phyloP scores from a whole-genome alignment of 805 yeast genomes.

The Ogataea methylovora region DNA sequence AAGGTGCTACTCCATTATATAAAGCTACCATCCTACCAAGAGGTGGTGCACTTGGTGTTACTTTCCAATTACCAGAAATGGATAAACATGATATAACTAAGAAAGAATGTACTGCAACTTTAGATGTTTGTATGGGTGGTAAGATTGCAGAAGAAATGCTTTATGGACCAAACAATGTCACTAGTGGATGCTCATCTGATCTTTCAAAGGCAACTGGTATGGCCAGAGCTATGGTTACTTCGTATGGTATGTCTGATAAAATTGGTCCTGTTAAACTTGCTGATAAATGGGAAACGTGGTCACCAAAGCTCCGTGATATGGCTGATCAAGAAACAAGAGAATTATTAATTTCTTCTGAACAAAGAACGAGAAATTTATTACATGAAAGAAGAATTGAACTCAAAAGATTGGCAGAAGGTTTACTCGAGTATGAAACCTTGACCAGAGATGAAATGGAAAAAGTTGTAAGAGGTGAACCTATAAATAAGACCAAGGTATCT shows the following conservation, averaged over 20 bases:
- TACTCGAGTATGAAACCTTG: slow-evolving; percentile 91
- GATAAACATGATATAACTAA: slow-evolving; percentile 92
- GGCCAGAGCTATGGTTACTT: slow-evolving; percentile 95
- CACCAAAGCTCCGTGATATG: slow-evolving; percentile 74
- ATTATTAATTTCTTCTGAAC: slow-evolving; percentile 66
- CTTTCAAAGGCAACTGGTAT: slow-evolving; percentile 82
- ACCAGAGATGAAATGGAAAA: slow-evolving; percentile 86
- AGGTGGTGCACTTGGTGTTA: slow-evolving; percentile 93
- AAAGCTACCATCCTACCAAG: slow-evolving; percentile 96
- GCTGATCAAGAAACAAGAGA: slow-evolving; percentile 91
- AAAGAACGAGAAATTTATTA: slow-evolving; percentile 67
- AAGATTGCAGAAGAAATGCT: slow-evolving; percentile 92
- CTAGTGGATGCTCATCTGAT: slow-evolving; percentile 93
- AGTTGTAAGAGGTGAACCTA: slow-evolving; percentile 71
- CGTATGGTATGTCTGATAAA: slow-evolving; percentile 91
- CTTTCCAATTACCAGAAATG: slow-evolving; percentile 97
- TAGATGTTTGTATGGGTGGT: slow-evolving; percentile 99
- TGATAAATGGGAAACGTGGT: slow-evolving; percentile 94
- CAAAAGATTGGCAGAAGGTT: slow-evolving; percentile 83
- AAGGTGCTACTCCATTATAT: slow-evolving; percentile 91
- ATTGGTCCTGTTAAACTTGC: slow-evolving; percentile 89
- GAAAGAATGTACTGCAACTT: slow-evolving; percentile 80
- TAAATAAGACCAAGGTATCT: slow-evolving; percentile 59
- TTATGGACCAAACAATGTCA: slow-evolving; percentile 86
- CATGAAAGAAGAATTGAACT: slow-evolving; percentile 59